Evolutionary conservation across 352 stramenopile species (phyloP).

Genomic region (Pilasporangium apinafurcum): DNA sequence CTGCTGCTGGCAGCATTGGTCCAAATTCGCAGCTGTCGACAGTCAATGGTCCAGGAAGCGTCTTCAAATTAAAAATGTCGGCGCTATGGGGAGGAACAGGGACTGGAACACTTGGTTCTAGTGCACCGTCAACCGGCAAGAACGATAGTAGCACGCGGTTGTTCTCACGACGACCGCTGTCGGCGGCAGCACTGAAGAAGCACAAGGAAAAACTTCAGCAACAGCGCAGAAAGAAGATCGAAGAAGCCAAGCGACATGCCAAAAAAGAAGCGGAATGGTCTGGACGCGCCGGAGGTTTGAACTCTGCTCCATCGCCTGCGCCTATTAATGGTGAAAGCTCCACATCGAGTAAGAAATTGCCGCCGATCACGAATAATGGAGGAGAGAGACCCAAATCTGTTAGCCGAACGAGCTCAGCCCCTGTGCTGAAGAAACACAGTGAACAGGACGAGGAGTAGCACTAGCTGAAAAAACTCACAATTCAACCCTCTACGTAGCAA

Average conservation of each 20-base stretch:
- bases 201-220: slow-evolving; percentile 59
- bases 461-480: too few species aligned
- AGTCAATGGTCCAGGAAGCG: slow-evolving; percentile 21
- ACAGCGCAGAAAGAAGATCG: slow-evolving; percentile 58
- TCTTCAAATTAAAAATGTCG: slow-evolving; percentile 57
- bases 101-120: too few species aligned
- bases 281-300: slow-evolving; percentile 61
- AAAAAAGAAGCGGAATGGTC: slow-evolving; percentile 78
- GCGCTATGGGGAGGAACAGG: slow-evolving; percentile 11
- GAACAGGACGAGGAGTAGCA: too few species aligned
- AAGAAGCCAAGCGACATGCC: slow-evolving; percentile 43
- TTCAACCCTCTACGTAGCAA: too few species aligned
- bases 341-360: slow-evolving; percentile 53
- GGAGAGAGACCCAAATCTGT: slow-evolving; percentile 14
- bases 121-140: slow-evolving; percentile 17
- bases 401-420: slow-evolving; percentile 55
- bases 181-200: slow-evolving; percentile 59
- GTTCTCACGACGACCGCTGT: slow-evolving; percentile 56
- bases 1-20: neutral
- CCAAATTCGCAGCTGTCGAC: neutral
- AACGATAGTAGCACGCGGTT: slow-evolving; percentile 55
- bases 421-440: slow-evolving; percentile 61
- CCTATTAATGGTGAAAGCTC: neutral
- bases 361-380: slow-evolving; percentile 32
- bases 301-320: slow-evolving; percentile 26